phyloP scores from a whole-genome alignment of 768 basidiomycete species.

The Russula earlei region DNA sequence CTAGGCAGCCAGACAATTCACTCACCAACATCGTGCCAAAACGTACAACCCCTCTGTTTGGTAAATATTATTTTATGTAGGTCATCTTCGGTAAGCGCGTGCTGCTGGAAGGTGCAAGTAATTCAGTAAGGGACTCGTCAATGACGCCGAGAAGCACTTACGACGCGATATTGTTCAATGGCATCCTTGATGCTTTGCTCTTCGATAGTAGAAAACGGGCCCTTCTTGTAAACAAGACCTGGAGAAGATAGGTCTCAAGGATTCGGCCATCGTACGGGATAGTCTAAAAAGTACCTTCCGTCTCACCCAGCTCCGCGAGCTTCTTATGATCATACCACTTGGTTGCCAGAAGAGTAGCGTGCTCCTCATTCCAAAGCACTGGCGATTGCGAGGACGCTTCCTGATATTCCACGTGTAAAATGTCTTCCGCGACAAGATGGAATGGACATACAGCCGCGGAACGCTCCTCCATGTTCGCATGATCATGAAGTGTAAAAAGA shows the following conservation, averaged over 20 bases:
- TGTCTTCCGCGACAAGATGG: not conserved
- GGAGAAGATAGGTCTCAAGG: not conserved
- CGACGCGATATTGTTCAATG: conserved; percentile 4
- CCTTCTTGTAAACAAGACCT: conserved; percentile 10
- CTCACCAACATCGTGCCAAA: conserved; percentile 3
- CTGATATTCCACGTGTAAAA: not conserved
- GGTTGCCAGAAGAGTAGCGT: not conserved
- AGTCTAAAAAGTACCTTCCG: not conserved
- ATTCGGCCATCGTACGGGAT: not conserved
- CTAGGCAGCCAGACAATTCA: not conserved
- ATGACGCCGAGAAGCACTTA: not conserved
- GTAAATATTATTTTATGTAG: not conserved
- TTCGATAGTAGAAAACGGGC: not conserved
- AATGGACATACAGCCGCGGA: not conserved
- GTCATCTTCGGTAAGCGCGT: not conserved
- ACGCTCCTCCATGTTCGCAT: not conserved
- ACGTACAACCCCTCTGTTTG: conserved; percentile 2
- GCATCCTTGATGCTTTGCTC: conserved; percentile 1
- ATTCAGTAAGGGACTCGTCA: not conserved
- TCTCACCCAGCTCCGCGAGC: not conserved
- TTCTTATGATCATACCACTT: conserved; percentile 5
- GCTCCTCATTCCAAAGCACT: not conserved
- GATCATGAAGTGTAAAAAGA: not conserved
- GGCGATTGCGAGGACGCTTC: not conserved
- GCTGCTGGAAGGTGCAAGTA: not conserved